A percentile compares a stretch with the other conserved stretches of the same genome.
Conservation (phyloP, 257 asterid species). For the Lycium ferocissimum region DNA sequence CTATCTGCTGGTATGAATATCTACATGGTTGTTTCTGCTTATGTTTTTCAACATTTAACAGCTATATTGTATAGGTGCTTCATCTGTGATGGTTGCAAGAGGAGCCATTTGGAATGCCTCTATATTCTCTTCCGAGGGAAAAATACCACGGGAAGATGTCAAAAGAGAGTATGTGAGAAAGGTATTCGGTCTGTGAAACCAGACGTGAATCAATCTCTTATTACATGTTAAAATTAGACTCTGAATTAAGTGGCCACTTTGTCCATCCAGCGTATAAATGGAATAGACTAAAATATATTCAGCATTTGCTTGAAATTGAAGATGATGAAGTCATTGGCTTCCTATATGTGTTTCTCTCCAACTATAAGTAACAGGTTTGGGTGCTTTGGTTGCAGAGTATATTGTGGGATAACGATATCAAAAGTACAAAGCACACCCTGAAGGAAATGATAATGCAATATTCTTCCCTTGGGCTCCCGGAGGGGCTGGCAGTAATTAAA, state of each 20-base stretch:
- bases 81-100: constrained; percentile 96
- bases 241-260: background rate
- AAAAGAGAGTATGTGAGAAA: constrained; percentile 80
- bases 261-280: constrained; percentile 1
- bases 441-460: constrained; percentile 85
- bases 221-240: background rate
- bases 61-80: constrained; percentile 65
- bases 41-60: constrained; percentile 21
- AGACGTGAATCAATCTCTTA: background rate
- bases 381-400: constrained; percentile 67
- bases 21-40: constrained; percentile 11
- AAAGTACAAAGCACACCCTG: constrained; percentile 85
- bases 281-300: background rate
- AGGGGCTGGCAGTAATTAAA: constrained; percentile 77
- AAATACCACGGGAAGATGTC: constrained; percentile 77
- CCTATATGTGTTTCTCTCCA: constrained; percentile 16
- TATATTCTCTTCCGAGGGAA: constrained; percentile 76
- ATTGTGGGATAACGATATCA: constrained; percentile 90
- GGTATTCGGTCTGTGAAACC: constrained; percentile 50
- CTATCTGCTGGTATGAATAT: constrained; percentile 1
- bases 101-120: constrained; percentile 99
- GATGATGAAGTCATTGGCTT: background rate
- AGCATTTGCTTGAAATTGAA: background rate
- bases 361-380: constrained; percentile 32
- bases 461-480: constrained; percentile 77